These are phyloP conservation scores for Aspergillus costaricaensis DNA, from an alignment of 2,329 filamentous ascomycete genomes.

Conservation along the genomic window DNA sequence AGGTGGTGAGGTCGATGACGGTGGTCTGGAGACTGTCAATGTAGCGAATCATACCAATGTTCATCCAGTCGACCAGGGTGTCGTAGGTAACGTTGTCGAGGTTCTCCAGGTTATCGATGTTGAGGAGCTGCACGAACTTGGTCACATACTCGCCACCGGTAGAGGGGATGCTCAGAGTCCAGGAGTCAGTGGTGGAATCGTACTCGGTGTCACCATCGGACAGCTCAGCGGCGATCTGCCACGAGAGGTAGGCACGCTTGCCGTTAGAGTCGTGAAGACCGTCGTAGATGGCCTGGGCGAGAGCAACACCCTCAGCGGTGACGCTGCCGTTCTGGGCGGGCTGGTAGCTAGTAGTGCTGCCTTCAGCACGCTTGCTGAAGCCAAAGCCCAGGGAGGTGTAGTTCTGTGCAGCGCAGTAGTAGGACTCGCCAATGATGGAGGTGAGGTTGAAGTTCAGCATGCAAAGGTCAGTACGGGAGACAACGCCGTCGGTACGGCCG, in stretches of 20 bases:
- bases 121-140: slow-evolving; percentile 32
- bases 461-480: slow-evolving; percentile 54
- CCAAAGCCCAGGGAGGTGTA: slow-evolving; percentile 31
- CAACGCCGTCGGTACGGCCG: slow-evolving; percentile 56
- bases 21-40: slow-evolving; percentile 57
- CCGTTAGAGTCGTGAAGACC: slow-evolving; percentile 47
- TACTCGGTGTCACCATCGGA: slow-evolving; percentile 29
- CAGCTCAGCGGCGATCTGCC: slow-evolving; percentile 32
- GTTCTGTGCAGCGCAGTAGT: slow-evolving; percentile 43
- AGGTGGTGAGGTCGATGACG: slow-evolving; percentile 54
- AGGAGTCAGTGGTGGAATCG: slow-evolving; percentile 31
- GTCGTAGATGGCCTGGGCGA: slow-evolving; percentile 40
- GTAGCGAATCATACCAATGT: slow-evolving; percentile 52
- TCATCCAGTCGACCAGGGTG: slow-evolving; percentile 58
- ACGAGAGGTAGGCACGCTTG: slow-evolving; percentile 45
- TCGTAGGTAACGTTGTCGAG: slow-evolving; percentile 58
- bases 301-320: slow-evolving; percentile 30
- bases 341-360: slow-evolving; percentile 28
- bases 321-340: slow-evolving; percentile 37
- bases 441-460: slow-evolving; percentile 50
- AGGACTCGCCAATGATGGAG: slow-evolving; percentile 50
- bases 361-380: slow-evolving; percentile 30
- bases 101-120: slow-evolving; percentile 43
- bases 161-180: slow-evolving; percentile 34
- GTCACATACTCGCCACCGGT: slow-evolving; percentile 44